Evolutionary conservation across 2,329 filamentous ascomycete genomes (phyloP), one percentile per base, ranked within the genome.

Genomic region (Elsinoe fawcettii): DNA sequence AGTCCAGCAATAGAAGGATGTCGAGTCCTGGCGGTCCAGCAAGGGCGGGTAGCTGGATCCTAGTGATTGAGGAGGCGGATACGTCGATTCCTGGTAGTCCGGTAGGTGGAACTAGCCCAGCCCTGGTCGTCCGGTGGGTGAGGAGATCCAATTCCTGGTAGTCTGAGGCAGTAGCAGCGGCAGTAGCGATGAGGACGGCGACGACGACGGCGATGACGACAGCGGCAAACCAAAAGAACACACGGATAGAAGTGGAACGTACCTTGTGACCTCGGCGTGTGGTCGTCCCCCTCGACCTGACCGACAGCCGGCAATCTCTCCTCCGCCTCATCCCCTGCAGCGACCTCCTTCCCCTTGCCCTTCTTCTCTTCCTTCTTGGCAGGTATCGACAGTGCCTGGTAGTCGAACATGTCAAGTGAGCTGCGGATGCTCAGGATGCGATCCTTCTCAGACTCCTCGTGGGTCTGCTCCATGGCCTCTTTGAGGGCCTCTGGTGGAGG

Each of bases 351-450:
- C 5, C 14, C 34, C 11, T 37, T 37, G 5, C 34, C 34, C 34
- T 37, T n/a, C 34, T 37, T 37, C 5, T 37, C 34, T 7, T 37
- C 14, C 5, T 37, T 4, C 34, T 37, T 37, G 34, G 34, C 34
- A 11, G 32, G 30, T 37, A 16, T 36, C 32, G 30, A 53, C n/a
- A 25, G 39, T 39, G 20, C 30, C 20, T 53, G 49, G 49, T 53
- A 53, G 32, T 53, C 25, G 49, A 53, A 53, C 49, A 53, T 53
- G 32, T 53, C 49, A 9, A 53, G 30, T 16, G 25, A 34, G 18
- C 25, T 39, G 12, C 49, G 25, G 16, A 34, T 37, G 32, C 49
- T 53, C 9, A 30, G 16, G 1, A 36, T 51, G 16, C n/a, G 46
- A 6, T 44, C 18, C 7, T 20, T 37, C 34, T 37, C 34, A n/a